Evolutionary conservation across 352 stramenopile genomes (phyloP).

Genomic region (Globisporangium perplexum): DNA sequence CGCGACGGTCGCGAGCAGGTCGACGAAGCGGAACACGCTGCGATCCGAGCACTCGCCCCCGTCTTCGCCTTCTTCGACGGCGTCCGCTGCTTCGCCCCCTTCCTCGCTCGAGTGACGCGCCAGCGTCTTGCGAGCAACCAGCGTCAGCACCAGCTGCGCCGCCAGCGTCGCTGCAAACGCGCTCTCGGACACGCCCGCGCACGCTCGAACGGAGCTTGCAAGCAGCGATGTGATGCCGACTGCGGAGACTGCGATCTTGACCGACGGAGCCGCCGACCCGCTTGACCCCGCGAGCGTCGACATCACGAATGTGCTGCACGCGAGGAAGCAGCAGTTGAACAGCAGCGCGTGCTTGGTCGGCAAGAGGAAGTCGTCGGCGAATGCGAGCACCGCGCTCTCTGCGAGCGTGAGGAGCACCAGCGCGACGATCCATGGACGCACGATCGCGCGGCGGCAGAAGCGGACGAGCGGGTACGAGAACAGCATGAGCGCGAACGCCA

Average conservation of each 20-base stretch:
- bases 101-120: neutral
- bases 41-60: neutral
- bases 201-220: neutral
- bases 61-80: neutral
- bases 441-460: neutral
- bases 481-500: constrained; percentile 7
- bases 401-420: constrained; percentile 1
- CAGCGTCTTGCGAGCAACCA: neutral
- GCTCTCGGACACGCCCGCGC: neutral
- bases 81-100: neutral
- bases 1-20: constrained; percentile 1
- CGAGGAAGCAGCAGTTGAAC: constrained; percentile 8
- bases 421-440: neutral
- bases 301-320: constrained; percentile 2
- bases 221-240: neutral
- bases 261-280: neutral
- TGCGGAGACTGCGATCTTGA: neutral
- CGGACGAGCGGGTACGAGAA: constrained; percentile 4
- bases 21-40: neutral
- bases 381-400: constrained; percentile 4
- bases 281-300: neutral
- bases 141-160: constrained; percentile 1
- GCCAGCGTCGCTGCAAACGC: constrained; percentile 2
- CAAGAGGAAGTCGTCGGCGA: neutral
- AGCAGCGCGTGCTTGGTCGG: neutral